Evolutionary conservation across 768 basidiomycete genomes (phyloP).

Genomic region (Tylopilus cervinicoccineus): DNA sequence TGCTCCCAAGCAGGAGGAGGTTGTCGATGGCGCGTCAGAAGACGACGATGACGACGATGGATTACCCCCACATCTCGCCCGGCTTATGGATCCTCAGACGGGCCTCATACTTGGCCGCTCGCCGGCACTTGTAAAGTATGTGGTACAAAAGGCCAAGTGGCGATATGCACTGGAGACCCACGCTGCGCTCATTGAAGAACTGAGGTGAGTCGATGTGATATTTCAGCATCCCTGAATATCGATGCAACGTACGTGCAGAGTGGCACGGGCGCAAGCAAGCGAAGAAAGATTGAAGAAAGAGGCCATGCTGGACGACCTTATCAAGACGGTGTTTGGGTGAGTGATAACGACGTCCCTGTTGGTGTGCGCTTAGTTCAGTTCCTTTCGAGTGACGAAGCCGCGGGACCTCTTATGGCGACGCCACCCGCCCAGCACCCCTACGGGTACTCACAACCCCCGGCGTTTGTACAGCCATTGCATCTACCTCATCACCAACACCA

Average conservation of each 20-base stretch:
- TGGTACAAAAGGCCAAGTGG: constrained; percentile 67
- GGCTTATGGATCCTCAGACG: constrained; percentile 51
- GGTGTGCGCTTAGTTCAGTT: neutral
- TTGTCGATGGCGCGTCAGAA: constrained; percentile 15
- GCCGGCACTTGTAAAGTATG: constrained; percentile 69
- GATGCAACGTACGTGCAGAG: constrained; percentile 20
- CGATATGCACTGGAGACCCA: constrained; percentile 66
- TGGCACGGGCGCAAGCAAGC: constrained; percentile 47
- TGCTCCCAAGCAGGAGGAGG: constrained; percentile 14
- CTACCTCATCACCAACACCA: constrained; percentile 9
- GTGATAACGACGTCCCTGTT: constrained; percentile 11
- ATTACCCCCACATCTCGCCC: constrained; percentile 51
- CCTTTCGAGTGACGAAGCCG: constrained; percentile 25
- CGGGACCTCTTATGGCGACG: constrained; percentile 12
- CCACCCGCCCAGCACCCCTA: constrained; percentile 2
- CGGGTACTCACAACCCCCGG: constrained; percentile 7
- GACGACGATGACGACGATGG: constrained; percentile 40
- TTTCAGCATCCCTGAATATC: neutral
- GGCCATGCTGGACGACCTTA: constrained; percentile 49
- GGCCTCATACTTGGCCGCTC: constrained; percentile 66
- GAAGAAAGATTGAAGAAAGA: constrained; percentile 60
- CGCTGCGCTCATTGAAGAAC: constrained; percentile 59
- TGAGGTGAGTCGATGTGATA: constrained; percentile 32
- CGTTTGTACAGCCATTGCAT: constrained; percentile 7
- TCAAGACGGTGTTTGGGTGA: constrained; percentile 51